A percentile compares a stretch with the other conserved stretches of the same genome.
phyloP scores from a whole-genome alignment of 192 early-diverging fungal species.

The Mortierella antarctica region DNA sequence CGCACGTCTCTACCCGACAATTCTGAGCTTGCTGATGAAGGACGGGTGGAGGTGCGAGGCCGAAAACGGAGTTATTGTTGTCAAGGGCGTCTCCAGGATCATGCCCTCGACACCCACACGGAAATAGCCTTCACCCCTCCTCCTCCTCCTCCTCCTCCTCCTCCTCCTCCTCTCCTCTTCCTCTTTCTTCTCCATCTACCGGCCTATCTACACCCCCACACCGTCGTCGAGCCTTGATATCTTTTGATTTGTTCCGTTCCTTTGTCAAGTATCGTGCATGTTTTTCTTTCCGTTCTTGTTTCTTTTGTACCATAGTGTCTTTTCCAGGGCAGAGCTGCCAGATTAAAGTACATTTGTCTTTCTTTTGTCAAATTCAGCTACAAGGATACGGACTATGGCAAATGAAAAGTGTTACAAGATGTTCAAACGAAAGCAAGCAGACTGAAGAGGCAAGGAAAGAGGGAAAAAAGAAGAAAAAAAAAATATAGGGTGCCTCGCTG shows the following conservation, averaged over 20 bases:
- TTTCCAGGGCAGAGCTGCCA: neutral
- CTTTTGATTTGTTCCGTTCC: neutral
- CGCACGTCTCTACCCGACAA: conserved; percentile 65
- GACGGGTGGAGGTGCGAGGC: conserved; percentile 69
- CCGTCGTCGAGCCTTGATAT: neutral
- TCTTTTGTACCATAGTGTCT: neutral
- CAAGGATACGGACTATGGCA: neutral
- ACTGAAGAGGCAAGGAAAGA: neutral
- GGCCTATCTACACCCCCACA: neutral
- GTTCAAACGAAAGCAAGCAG: conserved; percentile 6
- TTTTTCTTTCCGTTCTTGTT: neutral
- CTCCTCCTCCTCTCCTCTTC: neutral
- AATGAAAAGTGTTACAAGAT: neutral
- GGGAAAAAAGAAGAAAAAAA: conserved; percentile 4
- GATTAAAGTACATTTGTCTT: neutral
- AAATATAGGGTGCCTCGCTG: too few relatives aligned
- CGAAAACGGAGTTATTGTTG: conserved; percentile 64
- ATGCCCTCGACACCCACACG: conserved; percentile 2
- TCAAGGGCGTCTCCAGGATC: conserved; percentile 51
- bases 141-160: neutral
- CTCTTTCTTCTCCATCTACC: neutral
- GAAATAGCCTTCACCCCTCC: neutral
- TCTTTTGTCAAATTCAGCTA: neutral
- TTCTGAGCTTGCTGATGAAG: conserved; percentile 58
- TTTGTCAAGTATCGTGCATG: neutral